A percentile compares a stretch with the other conserved stretches of the same genome.
phyloP scores from a whole-genome alignment of 768 basidiomycete genomes.

The Termitomyces sp. region DNA sequence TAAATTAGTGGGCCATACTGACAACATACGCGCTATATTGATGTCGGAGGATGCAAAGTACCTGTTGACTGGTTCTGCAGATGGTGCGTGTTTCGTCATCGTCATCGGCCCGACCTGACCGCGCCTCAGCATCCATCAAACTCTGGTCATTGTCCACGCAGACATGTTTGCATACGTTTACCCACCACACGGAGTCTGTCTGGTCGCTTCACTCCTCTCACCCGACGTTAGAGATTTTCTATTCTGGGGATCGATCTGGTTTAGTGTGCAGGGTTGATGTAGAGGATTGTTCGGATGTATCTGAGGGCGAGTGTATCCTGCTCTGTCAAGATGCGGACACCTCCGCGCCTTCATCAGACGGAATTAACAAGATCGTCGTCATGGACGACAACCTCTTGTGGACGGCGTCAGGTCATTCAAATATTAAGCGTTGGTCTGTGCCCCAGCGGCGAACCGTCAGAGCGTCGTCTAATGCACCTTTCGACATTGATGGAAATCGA shows the following conservation, averaged over 20 bases:
- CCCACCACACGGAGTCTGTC: conserved; percentile 89
- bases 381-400: conserved; percentile 84
- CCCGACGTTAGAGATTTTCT: conserved; percentile 82
- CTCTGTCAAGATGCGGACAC: conserved; percentile 64
- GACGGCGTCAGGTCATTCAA: conserved; percentile 85
- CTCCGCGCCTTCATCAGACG: conserved; percentile 30
- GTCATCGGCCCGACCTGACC: neutral
- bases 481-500: conserved; percentile 11
- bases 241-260: conserved; percentile 93
- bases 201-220: conserved; percentile 91
- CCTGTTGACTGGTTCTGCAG: conserved; percentile 81
- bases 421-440: conserved; percentile 76
- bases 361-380: conserved; percentile 77
- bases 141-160: conserved; percentile 91
- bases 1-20: conserved; percentile 94
- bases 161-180: conserved; percentile 92
- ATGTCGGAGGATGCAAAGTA: conserved; percentile 89
- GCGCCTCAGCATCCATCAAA: conserved; percentile 64
- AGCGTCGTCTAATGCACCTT: conserved; percentile 14
- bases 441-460: conserved; percentile 43
- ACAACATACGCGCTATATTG: conserved; percentile 89
- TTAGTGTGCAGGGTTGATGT: conserved; percentile 89
- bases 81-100: conserved; percentile 34
- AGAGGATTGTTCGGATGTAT: conserved; percentile 71
- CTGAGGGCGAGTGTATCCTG: conserved; percentile 86